Evolutionary conservation across 192 early-diverging fungal genomes (phyloP), one percentile per base, ranked within the genome.

Genomic region (Backusella psychrophila): DNA sequence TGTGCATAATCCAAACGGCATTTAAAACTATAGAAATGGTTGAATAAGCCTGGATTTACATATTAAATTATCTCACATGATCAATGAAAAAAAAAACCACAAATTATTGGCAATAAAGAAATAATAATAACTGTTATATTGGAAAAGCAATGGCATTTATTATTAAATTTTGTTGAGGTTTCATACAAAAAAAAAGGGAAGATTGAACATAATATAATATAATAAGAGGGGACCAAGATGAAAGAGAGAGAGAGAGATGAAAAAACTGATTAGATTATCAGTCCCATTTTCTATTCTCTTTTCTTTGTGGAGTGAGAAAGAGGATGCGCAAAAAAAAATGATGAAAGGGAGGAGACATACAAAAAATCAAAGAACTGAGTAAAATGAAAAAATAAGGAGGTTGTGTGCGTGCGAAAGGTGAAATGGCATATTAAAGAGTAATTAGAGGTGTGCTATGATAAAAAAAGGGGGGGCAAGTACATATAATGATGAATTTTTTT

Each of bases 121-220:
- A 44, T 17, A 44, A 33, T 33, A 33, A 33, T 3, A 33, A 33
- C 33, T 2, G 33, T 44, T 44, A 49, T 49, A 49, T 49, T 49
- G 46, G 46, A 63, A 63, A 63, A 63, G 26, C 53, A 59, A 23
- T 59, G 23, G 53, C 53, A 59, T 59, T 59, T 59, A 26, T 59
- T 59, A 59, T 59, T 59, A 59, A 9, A 59, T 59, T 59, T 59
- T 59, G n/a, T 29, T 59, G 53, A 59, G 23, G 12, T 59, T 59
- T 59, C 53, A 59, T 59, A 71, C 21, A 71, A 39, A 71, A 39
- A 71, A 39, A 71, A 42, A 29, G 11, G 21, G 34, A 46, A 71
- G 14, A 71, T 39, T 71, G 38, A 39, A 71, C 23, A 71, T 41
- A 71, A 26, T 19, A 71, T 21, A 69, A 69, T 69, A 71, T 36